Conservation (phyloP, 768 basidiomycete species). For the Boletus speciosus region DNA sequence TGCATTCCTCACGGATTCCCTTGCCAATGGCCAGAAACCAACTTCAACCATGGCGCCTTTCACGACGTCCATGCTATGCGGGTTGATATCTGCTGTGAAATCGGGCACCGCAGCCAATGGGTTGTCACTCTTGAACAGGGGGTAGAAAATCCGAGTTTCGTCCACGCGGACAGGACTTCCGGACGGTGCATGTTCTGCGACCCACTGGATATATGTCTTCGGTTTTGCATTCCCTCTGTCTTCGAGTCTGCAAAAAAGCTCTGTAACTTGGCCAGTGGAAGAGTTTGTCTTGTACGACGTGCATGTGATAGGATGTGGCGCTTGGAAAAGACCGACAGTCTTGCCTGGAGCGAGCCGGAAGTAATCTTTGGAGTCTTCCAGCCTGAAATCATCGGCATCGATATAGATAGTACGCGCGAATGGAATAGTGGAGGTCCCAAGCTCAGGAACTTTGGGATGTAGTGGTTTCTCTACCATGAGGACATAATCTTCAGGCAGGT, state of each 20-base stretch:
- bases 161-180: conserved; percentile 81
- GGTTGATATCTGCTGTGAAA: conserved; percentile 79
- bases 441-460: conserved; percentile 88
- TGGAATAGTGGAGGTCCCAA: conserved; percentile 78
- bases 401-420: conserved; percentile 91
- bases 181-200: conserved; percentile 75
- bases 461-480: conserved; percentile 85
- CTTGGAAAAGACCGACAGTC: conserved; percentile 94
- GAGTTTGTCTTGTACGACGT: conserved; percentile 82
- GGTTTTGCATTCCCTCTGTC: conserved; percentile 72
- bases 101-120: conserved; percentile 67
- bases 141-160: conserved; percentile 90
- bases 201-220: conserved; percentile 97
- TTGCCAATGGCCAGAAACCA: conserved; percentile 85
- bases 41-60: conserved; percentile 82
- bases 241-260: conserved; percentile 78
- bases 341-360: conserved; percentile 98
- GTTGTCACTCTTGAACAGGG: conserved; percentile 91
- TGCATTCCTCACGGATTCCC: conserved; percentile 61
- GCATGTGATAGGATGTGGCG: conserved; percentile 88
- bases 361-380: conserved; percentile 90
- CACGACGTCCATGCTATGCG: conserved; percentile 76
- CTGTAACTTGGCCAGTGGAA: conserved; percentile 65
- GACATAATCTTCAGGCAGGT: conserved; percentile 82
- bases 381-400: conserved; percentile 89